phyloP scores from a whole-genome alignment of 441 rosid species.

The Manihot esculenta region DNA sequence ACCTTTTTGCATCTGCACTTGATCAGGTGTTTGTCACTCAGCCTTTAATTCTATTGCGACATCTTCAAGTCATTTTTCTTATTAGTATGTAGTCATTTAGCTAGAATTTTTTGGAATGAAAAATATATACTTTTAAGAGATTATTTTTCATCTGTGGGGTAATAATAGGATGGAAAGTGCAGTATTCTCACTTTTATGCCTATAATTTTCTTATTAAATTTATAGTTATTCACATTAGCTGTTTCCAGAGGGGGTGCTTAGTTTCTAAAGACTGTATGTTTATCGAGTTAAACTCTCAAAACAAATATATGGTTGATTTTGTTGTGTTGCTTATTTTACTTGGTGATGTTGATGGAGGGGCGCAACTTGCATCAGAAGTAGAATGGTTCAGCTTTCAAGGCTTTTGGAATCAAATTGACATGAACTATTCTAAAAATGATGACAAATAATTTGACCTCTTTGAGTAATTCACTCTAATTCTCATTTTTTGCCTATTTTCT shows the following conservation, averaged over 20 bases:
- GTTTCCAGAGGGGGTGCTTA: neutral
- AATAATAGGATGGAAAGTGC: neutral
- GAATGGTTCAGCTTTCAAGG: neutral
- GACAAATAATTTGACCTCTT: neutral
- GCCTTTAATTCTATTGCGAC: slow-evolving; percentile 10
- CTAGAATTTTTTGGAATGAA: neutral
- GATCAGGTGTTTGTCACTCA: slow-evolving; percentile 69
- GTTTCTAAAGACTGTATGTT: neutral
- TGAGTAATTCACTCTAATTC: neutral
- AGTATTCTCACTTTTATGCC: neutral
- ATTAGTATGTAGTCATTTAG: neutral
- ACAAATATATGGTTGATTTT: neutral
- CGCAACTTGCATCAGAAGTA: neutral
- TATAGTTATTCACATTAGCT: neutral
- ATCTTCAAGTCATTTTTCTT: neutral
- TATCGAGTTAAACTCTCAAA: neutral
- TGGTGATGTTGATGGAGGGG: neutral
- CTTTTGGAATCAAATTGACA: neutral
- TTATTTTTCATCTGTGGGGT: neutral
- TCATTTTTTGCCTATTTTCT: neutral
- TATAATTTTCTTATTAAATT: neutral
- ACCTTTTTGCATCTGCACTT: slow-evolving; percentile 99
- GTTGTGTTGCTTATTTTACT: neutral
- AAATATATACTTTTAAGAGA: neutral
- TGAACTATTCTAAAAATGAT: neutral